Evolutionary conservation across 2,329 filamentous ascomycete species (phyloP).

Genomic region (Hypoxylon sp.): DNA sequence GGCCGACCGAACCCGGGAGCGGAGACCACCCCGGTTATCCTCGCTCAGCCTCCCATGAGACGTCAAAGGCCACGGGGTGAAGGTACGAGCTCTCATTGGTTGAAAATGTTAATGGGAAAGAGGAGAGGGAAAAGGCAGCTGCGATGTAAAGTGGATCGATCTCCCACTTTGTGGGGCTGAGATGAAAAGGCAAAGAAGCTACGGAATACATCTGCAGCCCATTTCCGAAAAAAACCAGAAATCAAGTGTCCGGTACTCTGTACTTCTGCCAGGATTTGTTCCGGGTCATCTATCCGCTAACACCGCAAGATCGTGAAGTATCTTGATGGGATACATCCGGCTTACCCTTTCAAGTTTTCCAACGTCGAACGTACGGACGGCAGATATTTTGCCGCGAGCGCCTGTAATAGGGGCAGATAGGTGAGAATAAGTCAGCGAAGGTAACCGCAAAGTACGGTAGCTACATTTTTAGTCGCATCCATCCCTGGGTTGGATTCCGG

Average conservation of each 20-base stretch:
- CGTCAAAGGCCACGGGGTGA: conserved; percentile 48
- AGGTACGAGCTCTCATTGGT: conserved; percentile 44
- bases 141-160: conserved; percentile 37
- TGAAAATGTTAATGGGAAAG: conserved; percentile 17
- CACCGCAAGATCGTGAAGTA: conserved; percentile 20
- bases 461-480: conserved; percentile 1
- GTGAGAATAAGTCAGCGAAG: neutral
- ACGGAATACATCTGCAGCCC: conserved; percentile 24
- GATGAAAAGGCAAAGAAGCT: conserved; percentile 15
- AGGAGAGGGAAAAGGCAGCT: conserved; percentile 31
- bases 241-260: conserved; percentile 19
- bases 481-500: neutral
- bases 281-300: conserved; percentile 33
- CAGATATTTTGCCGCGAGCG: conserved; percentile 9
- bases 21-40: conserved; percentile 22
- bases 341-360: conserved; percentile 30
- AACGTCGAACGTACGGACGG: conserved; percentile 5
- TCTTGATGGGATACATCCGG: conserved; percentile 12
- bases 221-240: conserved; percentile 31
- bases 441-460: neutral
- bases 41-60: conserved; percentile 46
- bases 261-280: conserved; percentile 16
- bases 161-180: conserved; percentile 35
- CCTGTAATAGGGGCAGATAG: neutral
- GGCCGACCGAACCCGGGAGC: conserved; percentile 32